Base-by-base conservation (phyloP, 441 rosid genomes). In the Isatis lusitanica region DNA sequence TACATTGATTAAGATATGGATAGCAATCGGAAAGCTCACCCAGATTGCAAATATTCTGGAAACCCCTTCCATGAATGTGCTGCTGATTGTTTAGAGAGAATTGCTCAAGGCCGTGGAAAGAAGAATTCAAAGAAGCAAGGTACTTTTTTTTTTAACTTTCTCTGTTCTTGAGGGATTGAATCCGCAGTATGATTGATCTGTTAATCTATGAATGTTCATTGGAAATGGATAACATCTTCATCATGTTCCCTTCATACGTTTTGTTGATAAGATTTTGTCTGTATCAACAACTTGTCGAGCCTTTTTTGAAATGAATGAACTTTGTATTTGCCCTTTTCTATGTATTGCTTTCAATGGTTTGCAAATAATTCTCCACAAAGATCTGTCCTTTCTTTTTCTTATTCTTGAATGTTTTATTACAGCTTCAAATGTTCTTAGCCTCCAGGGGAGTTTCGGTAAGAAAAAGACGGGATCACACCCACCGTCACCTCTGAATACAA, bases 21-120 rank as follows among this genome's bases (percentile, higher is more conserved):
- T 44, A 1, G 8, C 13, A 79, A 79, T 31, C 73, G 83, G 63
- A 86, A 81, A 74, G 85, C 81, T 9, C 90, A 89, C 64, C 88
- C 87, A 3, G 79, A 83, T 26, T 94, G 98, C 38, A 63, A 71
- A 18, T 92, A 90, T 64, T 87, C 83, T 57, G 4, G 81, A 7
- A 92, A 94, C 71, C 97, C 97, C 5, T 90, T 89, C 72, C 97
- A 94, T 77, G 94, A 88, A 82, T 94, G 97, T 62, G 87, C 84
- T 74, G 86, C 81, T 12, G 70, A 74, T 74, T 94, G 97, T 84
- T 74, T 79, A 68, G 88, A 86, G 80, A 88, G 77, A 75, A 80
- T 85, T 47, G 66, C 87, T 50, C 77, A 82, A 52, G 87, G 91
- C 43, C 75, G 75, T 42, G 85, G 84, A 16, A 80, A 78, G 56